Evolutionary conservation across 2,329 filamentous ascomycete species (phyloP).

Genomic region (Cladosporium cucumerinum): DNA sequence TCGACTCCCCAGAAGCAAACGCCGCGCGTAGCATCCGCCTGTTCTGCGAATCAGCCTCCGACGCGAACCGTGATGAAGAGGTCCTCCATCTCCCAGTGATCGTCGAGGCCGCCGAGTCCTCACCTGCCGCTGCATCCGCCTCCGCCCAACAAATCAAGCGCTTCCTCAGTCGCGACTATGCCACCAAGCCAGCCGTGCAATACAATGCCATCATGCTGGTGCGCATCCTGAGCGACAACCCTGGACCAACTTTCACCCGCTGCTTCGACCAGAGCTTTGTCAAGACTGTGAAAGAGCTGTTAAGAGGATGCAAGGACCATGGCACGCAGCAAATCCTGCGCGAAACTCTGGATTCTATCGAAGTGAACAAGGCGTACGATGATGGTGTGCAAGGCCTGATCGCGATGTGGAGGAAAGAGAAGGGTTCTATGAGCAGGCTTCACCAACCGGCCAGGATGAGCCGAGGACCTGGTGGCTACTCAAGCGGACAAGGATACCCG

Average conservation of each 20-base stretch:
- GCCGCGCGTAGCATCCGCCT: constrained; percentile 65
- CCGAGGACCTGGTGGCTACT: constrained; percentile 10
- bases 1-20: constrained; percentile 62
- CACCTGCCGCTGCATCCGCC: constrained; percentile 76
- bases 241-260: constrained; percentile 83
- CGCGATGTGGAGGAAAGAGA: constrained; percentile 88
- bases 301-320: constrained; percentile 67
- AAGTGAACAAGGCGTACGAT: constrained; percentile 68
- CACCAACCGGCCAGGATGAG: constrained; percentile 12
- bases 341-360: constrained; percentile 79
- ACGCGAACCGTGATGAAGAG: constrained; percentile 68
- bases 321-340: constrained; percentile 81
- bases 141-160: constrained; percentile 78
- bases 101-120: constrained; percentile 92
- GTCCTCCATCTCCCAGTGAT: constrained; percentile 89
- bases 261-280: constrained; percentile 85
- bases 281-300: constrained; percentile 68
- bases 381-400: constrained; percentile 68
- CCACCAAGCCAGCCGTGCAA: constrained; percentile 65
- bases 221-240: constrained; percentile 88
- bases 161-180: constrained; percentile 68
- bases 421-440: constrained; percentile 46
- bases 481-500: not conserved
- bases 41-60: constrained; percentile 72
- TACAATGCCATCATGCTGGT: constrained; percentile 97